Evolutionary conservation across 257 asterid genomes (phyloP).

Genomic region (Cinchona pubescens): DNA sequence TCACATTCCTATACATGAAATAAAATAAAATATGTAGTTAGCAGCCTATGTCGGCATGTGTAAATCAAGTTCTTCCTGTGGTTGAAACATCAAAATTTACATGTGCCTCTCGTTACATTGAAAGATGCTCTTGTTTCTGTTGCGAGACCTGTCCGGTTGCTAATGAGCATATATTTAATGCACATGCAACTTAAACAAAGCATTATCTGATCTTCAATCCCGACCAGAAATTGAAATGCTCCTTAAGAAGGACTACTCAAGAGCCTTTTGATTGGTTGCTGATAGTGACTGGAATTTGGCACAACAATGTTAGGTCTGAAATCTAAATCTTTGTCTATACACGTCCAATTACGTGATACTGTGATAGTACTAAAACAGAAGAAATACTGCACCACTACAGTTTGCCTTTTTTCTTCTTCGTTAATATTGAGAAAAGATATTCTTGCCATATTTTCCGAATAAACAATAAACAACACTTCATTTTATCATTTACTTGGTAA

Average conservation of each 20-base stretch:
- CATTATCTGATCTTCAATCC: neutral
- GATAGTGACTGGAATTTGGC: neutral
- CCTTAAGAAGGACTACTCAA: neutral
- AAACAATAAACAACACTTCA: neutral
- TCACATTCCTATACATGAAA: too few relatives aligned
- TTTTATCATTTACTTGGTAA: neutral
- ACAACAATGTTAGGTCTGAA: neutral
- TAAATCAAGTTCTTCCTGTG: too few relatives aligned
- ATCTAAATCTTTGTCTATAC: neutral
- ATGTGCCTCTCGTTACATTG: too few relatives aligned
- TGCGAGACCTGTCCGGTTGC: slow-evolving; percentile 10
- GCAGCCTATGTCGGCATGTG: too few relatives aligned
- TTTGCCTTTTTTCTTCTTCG: too few relatives aligned
- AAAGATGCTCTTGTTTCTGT: neutral
- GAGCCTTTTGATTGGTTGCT: neutral
- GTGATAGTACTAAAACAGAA: neutral
- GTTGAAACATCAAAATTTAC: too few relatives aligned
- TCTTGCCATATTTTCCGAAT: neutral
- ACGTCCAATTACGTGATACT: too few relatives aligned
- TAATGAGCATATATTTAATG: slow-evolving; percentile 14
- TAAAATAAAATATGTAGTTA: too few relatives aligned
- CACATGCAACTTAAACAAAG: slow-evolving; percentile 17
- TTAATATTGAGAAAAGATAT: neutral
- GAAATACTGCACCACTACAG: neutral
- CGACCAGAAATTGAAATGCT: neutral